A percentile compares a stretch with the other conserved stretches of the same genome.
These are phyloP conservation scores for Candida glaebosa DNA, from an alignment of 805 yeast species.

Conservation along the genomic window DNA sequence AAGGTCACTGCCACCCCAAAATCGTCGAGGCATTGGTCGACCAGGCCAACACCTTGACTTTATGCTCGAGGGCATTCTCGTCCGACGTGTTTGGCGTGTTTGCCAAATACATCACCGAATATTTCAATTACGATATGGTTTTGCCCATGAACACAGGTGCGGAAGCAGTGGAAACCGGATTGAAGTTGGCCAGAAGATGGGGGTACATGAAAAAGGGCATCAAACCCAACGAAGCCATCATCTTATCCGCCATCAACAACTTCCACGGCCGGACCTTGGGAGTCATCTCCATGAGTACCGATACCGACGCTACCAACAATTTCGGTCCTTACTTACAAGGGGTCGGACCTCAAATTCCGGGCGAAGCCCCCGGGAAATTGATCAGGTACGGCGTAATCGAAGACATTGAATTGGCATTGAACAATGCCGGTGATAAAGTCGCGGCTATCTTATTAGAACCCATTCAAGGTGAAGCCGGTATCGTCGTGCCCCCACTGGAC, in stretches of 20 bases:
- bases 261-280: slow-evolving; percentile 98
- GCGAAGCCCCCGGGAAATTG: slow-evolving; percentile 54
- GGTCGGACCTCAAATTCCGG: slow-evolving; percentile 83
- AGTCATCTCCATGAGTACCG: slow-evolving; percentile 93
- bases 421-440: slow-evolving; percentile 79
- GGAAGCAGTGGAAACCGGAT: slow-evolving; percentile 94
- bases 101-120: slow-evolving; percentile 86
- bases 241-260: slow-evolving; percentile 82
- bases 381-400: slow-evolving; percentile 82
- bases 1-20: slow-evolving; percentile 97
- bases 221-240: slow-evolving; percentile 78
- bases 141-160: slow-evolving; percentile 99
- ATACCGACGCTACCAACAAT: slow-evolving; percentile 82
- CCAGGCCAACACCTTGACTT: slow-evolving; percentile 80
- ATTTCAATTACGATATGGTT: slow-evolving; percentile 85
- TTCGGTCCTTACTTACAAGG: slow-evolving; percentile 88
- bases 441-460: slow-evolving; percentile 94
- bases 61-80: slow-evolving; percentile 90
- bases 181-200: slow-evolving; percentile 96
- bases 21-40: slow-evolving; percentile 80
- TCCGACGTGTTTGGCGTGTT: slow-evolving; percentile 82
- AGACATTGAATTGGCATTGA: slow-evolving; percentile 80
- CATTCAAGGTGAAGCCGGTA: slow-evolving; percentile 98
- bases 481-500: slow-evolving; percentile 85
- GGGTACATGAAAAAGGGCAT: slow-evolving; percentile 87